phyloP scores from a whole-genome alignment of 2,329 filamentous ascomycete species.

The Aspergillus brunneoviolaceus region DNA sequence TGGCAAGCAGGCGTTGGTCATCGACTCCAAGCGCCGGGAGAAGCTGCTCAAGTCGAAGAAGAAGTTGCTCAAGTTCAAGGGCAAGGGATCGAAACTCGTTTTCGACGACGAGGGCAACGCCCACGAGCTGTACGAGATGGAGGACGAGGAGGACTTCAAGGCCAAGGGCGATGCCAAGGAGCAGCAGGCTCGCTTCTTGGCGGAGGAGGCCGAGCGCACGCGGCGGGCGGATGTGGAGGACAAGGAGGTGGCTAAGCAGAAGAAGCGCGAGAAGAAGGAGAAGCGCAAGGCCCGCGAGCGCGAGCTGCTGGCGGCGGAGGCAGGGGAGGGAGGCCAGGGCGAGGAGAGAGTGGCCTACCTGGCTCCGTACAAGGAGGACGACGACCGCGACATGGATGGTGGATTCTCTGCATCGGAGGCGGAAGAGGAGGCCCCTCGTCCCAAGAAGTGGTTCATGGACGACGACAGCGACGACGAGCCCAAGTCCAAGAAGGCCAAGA shows the following conservation, averaged over 20 bases:
- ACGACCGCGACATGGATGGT: slow-evolving; percentile 8
- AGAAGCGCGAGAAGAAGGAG: slow-evolving; percentile 55
- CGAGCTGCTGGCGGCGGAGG: slow-evolving; percentile 29
- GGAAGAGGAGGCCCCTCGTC: slow-evolving; percentile 29
- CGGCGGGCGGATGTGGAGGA: slow-evolving; percentile 75
- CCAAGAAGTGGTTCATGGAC: slow-evolving; percentile 41
- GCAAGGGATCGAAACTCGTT: slow-evolving; percentile 77
- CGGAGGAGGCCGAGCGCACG: slow-evolving; percentile 70
- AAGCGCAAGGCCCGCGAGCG: slow-evolving; percentile 44
- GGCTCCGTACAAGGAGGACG: slow-evolving; percentile 30
- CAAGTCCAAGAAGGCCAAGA: slow-evolving; percentile 28
- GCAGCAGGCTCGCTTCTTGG: slow-evolving; percentile 75
- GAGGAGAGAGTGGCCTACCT: slow-evolving; percentile 34
- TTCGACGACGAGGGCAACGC: slow-evolving; percentile 90
- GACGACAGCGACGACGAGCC: slow-evolving; percentile 29
- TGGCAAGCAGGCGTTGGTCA: slow-evolving; percentile 67
- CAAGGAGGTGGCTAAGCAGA: slow-evolving; percentile 76
- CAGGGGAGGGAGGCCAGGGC: slow-evolving; percentile 30
- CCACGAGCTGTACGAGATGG: slow-evolving; percentile 83
- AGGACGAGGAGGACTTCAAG: slow-evolving; percentile 78
- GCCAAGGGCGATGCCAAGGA: slow-evolving; percentile 71
- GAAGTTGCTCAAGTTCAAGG: slow-evolving; percentile 86
- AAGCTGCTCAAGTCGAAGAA: slow-evolving; percentile 96
- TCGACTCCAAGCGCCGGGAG: slow-evolving; percentile 93
- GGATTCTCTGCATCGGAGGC: slow-evolving; percentile 22